Evolutionary conservation across 2,329 filamentous ascomycete genomes (phyloP), one percentile per base, ranked within the genome.

Genomic region (Rhytidhysteron rufulum): DNA sequence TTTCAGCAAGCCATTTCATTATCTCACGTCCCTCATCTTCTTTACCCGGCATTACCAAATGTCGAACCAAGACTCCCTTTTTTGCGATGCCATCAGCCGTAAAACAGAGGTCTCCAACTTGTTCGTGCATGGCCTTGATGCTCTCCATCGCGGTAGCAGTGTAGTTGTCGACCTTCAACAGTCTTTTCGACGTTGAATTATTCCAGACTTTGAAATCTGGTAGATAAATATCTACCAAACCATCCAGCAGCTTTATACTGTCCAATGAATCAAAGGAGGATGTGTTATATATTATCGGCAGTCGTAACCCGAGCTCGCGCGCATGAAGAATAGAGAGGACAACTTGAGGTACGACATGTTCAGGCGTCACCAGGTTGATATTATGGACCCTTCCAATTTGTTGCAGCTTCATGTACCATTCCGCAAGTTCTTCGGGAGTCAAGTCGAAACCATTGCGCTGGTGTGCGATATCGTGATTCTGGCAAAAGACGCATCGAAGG

Each of bases 121-220:
- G 86, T 9, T 69, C 71, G 51, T 93, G 81, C 86, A 94, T 93
- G 8, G 80, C 82, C 56, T 79, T 82, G 62, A 93, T 80, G 56
- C 85, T 89, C 63, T 90, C 85, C 63, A 75, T 80, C 0, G 88
- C 87, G 0, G 80, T 79, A 8, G 75, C 69, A 1, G 83, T 78
- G 60, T 91, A 93, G 58, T 88, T 78, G 34, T 88, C 83, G 3
- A 85, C 84, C 60, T 94, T 94, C 25, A 93, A 73, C 21, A 93
- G 68, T 9, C 86, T 73, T 52, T 77, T 83, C 16, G 84, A 84
- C 1, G 85, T 83, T 17, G 63, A 69, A 2, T 73, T 63, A 20
- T 77, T 77, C 86, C 86, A 93, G 8, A 90, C 80, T 62, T 94
- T 93, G 71, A 93, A 93, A 58, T 94, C 87, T 0, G 87, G 84